Evolutionary conservation across 2,329 filamentous ascomycete species (phyloP).

Genomic region (Fusarium lateritium): DNA sequence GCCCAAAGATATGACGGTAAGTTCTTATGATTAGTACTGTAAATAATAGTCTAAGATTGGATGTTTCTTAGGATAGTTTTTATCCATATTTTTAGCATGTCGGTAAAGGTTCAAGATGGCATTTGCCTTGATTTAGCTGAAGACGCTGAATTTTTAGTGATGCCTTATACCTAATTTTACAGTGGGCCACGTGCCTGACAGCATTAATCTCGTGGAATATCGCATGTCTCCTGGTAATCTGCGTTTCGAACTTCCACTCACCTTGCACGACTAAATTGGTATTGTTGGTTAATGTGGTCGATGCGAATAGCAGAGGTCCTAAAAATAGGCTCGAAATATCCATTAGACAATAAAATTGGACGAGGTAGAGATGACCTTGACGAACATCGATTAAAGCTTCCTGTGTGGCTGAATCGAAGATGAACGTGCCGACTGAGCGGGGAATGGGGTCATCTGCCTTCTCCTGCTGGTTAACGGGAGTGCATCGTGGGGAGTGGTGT

Average conservation of each 20-base stretch:
- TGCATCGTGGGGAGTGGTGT: too few relatives aligned
- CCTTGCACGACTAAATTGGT: constrained; percentile 96
- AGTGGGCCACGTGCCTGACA: too few relatives aligned
- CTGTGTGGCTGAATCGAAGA: constrained; percentile 89
- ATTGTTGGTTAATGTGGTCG: constrained; percentile 92
- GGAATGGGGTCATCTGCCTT: constrained; percentile 18
- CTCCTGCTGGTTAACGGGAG: constrained; percentile 4
- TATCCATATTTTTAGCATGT: too few relatives aligned
- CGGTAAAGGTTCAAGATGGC: too few relatives aligned
- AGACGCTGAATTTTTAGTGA: too few relatives aligned
- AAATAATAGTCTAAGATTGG: too few relatives aligned
- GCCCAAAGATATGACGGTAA: rapidly evolving
- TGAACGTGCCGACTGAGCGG: constrained; percentile 85
- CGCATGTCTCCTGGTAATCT: too few relatives aligned
- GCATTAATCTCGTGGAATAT: constrained; percentile 65
- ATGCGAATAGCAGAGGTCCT: constrained; percentile 95
- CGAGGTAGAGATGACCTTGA: constrained; percentile 96
- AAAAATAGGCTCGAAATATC: constrained; percentile 98
- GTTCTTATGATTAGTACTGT: too few relatives aligned
- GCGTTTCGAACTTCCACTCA: constrained; percentile 78
- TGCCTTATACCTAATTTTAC: too few relatives aligned
- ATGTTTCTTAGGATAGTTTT: too few relatives aligned
- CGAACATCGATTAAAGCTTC: constrained; percentile 95
- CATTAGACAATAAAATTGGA: constrained; percentile 94
- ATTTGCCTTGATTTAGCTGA: too few relatives aligned